These are phyloP conservation scores for Daldinia grandis DNA, from an alignment of 495 filamentous ascomycete genomes.

Conservation along the genomic window DNA sequence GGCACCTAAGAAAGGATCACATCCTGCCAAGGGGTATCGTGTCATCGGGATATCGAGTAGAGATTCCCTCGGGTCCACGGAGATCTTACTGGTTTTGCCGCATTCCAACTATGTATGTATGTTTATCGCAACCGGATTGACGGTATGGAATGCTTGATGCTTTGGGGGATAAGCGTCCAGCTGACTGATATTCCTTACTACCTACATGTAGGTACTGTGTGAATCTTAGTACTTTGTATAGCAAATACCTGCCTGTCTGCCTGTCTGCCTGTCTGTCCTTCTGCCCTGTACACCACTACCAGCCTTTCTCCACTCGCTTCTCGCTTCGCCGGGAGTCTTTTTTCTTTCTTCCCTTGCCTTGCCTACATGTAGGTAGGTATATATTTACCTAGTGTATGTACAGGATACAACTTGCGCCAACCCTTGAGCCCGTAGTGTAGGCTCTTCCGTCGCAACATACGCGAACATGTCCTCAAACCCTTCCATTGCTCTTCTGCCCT, in stretches of 20 bases:
- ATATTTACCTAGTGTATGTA: background rate
- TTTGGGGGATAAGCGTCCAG: constrained; percentile 27
- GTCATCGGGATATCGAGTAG: constrained; percentile 27
- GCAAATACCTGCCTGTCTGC: constrained; percentile 6
- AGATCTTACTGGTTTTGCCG: constrained; percentile 38
- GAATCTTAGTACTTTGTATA: constrained; percentile 13
- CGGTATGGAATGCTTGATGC: constrained; percentile 15
- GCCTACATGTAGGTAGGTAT: no score
- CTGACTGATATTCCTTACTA: constrained; percentile 29
- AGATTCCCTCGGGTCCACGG: constrained; percentile 27
- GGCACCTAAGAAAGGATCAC: constrained; percentile 19
- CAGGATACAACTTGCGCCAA: constrained; percentile 19
- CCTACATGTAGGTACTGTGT: no score
- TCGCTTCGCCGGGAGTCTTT: constrained; percentile 27
- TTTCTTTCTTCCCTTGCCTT: constrained; percentile 26
- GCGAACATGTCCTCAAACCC: constrained; percentile 31
- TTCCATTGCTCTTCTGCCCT: constrained; percentile 34
- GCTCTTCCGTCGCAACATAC: constrained; percentile 26
- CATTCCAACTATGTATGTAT: constrained; percentile 34
- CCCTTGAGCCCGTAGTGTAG: constrained; percentile 12
- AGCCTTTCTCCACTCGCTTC: constrained; percentile 31
- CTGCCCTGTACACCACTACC: constrained; percentile 21
- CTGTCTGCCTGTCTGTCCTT: no score
- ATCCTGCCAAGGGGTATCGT: constrained; percentile 18
- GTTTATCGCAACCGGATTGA: constrained; percentile 26